These are phyloP conservation scores for Bimuria novae-zelandiae DNA, from an alignment of 2,329 filamentous ascomycete genomes.

Conservation along the genomic window DNA sequence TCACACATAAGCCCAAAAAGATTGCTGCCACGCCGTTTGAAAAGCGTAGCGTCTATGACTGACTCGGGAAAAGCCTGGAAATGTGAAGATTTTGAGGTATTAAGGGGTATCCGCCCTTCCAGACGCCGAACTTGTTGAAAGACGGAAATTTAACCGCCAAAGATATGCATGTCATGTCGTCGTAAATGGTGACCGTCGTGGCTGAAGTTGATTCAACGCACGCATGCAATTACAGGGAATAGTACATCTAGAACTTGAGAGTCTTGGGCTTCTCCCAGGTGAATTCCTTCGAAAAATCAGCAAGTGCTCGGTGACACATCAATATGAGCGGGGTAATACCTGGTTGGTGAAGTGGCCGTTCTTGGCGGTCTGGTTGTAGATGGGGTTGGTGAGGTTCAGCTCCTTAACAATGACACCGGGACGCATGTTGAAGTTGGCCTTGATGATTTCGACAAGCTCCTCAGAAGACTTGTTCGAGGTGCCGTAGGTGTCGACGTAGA, in stretches of 20 bases:
- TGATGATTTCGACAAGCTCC: conserved; percentile 93
- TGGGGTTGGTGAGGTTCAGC: conserved; percentile 91
- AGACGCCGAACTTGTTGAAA: conserved; percentile 50
- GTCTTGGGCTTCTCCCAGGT: conserved; percentile 97
- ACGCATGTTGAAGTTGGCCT: conserved; percentile 94
- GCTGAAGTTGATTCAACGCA: conserved; percentile 49
- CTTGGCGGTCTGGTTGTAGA: conserved; percentile 98
- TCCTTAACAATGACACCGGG: conserved; percentile 99
- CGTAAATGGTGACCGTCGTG: conserved; percentile 38
- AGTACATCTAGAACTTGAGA: conserved; percentile 77
- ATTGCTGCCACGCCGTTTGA: neutral
- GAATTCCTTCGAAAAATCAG: conserved; percentile 58
- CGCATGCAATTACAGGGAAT: conserved; percentile 37
- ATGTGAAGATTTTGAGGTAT: conserved; percentile 39
- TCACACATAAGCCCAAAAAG: conserved; percentile 4
- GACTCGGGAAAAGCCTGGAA: conserved; percentile 34
- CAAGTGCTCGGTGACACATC: neutral
- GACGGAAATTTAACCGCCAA: conserved; percentile 41
- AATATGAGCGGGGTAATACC: conserved; percentile 38
- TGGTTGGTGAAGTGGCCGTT: conserved; percentile 99
- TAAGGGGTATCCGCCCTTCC: conserved; percentile 35
- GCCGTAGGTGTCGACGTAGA: conserved; percentile 98
- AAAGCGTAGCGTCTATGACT: conserved; percentile 12
- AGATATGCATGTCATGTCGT: conserved; percentile 46
- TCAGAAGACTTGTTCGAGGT: conserved; percentile 88